Evolutionary conservation across 345 rosid species (phyloP).

Genomic region (Geranium brycei): DNA sequence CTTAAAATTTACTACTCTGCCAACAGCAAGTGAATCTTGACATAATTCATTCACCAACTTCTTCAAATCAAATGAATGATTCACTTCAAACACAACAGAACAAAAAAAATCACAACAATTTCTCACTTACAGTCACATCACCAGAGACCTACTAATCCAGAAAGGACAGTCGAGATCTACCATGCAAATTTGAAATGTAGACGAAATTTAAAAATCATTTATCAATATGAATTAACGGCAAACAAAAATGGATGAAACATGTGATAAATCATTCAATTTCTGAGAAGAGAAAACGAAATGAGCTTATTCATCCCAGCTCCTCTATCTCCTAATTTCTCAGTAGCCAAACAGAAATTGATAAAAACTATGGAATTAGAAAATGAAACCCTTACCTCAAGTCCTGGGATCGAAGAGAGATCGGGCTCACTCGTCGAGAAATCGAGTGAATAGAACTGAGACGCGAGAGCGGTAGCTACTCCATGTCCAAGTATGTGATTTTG

Average conservation of each 20-base stretch:
- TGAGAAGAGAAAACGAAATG: background rate
- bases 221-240: background rate
- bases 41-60: background rate
- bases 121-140: background rate
- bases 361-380: background rate
- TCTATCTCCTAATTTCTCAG: background rate
- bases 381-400: background rate
- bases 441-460: background rate
- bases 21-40: background rate
- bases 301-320: background rate
- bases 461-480: background rate
- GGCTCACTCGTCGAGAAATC: background rate
- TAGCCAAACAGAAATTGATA: too few relatives aligned
- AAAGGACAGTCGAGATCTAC: background rate
- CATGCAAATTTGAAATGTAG: background rate
- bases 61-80: background rate
- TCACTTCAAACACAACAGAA: background rate
- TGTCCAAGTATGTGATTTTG: too few relatives aligned
- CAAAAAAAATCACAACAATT: too few relatives aligned
- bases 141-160: too few relatives aligned
- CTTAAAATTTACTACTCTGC: background rate
- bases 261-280: background rate
- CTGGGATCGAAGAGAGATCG: background rate
- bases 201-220: background rate
- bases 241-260: background rate